A percentile compares a stretch with the other conserved stretches of the same genome.
phyloP scores from a whole-genome alignment of 192 early-diverging fungal species.

The Coemansia sp. region DNA sequence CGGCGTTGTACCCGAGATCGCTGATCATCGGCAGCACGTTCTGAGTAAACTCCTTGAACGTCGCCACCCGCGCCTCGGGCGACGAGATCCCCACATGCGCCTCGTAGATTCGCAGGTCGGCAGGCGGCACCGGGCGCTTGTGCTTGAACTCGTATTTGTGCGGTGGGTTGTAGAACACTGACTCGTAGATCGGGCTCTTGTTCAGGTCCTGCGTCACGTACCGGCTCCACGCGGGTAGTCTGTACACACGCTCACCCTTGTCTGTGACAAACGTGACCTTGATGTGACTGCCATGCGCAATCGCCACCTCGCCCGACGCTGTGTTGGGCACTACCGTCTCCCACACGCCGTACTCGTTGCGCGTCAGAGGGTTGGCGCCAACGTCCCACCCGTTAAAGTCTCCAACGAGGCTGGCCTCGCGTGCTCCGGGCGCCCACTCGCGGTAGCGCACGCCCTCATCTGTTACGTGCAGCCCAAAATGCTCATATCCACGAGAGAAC shows the following conservation, averaged over 20 bases:
- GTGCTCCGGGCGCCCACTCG: constrained; percentile 94
- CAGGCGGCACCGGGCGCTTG: constrained; percentile 67
- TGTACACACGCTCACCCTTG: constrained; percentile 75
- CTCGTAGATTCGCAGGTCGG: constrained; percentile 82
- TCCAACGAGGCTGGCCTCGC: constrained; percentile 77
- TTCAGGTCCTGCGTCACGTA: constrained; percentile 83
- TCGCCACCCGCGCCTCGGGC: constrained; percentile 76
- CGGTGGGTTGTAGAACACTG: constrained; percentile 91
- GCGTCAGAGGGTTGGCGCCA: constrained; percentile 71
- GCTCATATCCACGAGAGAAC: constrained; percentile 80
- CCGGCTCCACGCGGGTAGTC: constrained; percentile 86
- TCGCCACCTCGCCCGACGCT: constrained; percentile 62
- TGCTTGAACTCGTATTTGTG: constrained; percentile 78
- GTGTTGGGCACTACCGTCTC: constrained; percentile 69
- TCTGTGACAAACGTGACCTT: constrained; percentile 81
- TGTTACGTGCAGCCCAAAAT: constrained; percentile 78
- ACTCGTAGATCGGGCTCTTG: constrained; percentile 83
- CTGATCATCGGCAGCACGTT: constrained; percentile 85
- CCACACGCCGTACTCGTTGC: constrained; percentile 82
- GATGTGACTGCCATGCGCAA: constrained; percentile 85
- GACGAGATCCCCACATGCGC: constrained; percentile 95
- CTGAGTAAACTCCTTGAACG: constrained; percentile 86
- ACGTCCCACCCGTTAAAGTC: constrained; percentile 95
- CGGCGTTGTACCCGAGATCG: constrained; percentile 78
- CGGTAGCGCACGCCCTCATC: constrained; percentile 73